These are phyloP conservation scores for Puccinia sorghi DNA, from an alignment of 1,284 basidiomycete species.

Conservation along the genomic window DNA sequence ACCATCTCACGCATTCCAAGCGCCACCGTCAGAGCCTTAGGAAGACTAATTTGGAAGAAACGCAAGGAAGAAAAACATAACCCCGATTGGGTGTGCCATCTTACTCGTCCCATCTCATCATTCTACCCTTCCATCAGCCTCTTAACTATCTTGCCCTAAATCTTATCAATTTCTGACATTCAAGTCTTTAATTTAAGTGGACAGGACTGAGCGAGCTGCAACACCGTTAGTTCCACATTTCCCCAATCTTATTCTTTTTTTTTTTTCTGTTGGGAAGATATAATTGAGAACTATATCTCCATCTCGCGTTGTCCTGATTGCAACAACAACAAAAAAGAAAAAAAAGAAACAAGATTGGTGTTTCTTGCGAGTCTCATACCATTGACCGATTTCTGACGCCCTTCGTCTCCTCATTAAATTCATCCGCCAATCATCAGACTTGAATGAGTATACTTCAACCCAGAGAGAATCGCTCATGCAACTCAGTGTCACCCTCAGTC, in stretches of 20 bases:
- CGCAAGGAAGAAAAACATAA: conserved; percentile 63
- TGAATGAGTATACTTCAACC: conserved; percentile 28
- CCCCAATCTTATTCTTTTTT: conserved; percentile 53
- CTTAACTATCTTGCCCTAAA: not conserved
- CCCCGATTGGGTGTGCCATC: conserved; percentile 66
- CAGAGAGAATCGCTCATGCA: conserved; percentile 39
- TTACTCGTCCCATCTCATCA: not conserved
- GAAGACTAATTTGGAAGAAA: conserved; percentile 55
- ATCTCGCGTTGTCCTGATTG: conserved; percentile 6
- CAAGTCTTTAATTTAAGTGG: conserved; percentile 35
- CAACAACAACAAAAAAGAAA: no score
- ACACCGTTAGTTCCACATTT: conserved; percentile 27
- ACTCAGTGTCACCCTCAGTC: conserved; percentile 35
- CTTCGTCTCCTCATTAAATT: not conserved
- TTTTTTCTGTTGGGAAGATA: conserved; percentile 56
- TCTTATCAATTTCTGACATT: conserved; percentile 9
- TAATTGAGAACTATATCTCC: conserved; percentile 52
- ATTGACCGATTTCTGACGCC: conserved; percentile 17
- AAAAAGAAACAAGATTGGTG: not conserved
- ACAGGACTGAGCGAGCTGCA: conserved; percentile 36
- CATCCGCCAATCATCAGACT: conserved; percentile 16
- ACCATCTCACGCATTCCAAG: conserved; percentile 61
- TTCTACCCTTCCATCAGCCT: not conserved
- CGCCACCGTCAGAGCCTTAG: conserved; percentile 68
- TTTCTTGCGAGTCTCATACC: not conserved